A percentile compares a stretch with the other conserved stretches of the same genome.
Conservation (phyloP, 108 stramenopile species). For the Cyclotella choctawhatcheeana region DNA sequence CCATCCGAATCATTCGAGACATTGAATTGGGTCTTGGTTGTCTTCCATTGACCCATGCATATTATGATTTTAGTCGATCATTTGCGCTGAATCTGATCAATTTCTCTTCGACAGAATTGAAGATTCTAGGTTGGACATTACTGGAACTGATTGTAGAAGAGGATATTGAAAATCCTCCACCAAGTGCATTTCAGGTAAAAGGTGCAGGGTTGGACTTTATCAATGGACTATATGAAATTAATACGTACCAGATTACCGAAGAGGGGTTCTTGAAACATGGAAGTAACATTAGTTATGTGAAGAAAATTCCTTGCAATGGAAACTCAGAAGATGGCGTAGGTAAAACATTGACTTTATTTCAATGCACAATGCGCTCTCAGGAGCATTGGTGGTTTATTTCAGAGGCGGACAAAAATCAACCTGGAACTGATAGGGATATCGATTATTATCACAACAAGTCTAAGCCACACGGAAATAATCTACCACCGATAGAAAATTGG, state of each 20-base stretch:
- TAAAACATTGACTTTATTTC: conserved; percentile 89
- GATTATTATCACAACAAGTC: conserved; percentile 98
- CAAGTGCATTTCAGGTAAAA: conserved; percentile 64
- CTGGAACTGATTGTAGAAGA: conserved; percentile 74
- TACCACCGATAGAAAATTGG: conserved; percentile 85
- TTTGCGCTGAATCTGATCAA: conserved; percentile 73
- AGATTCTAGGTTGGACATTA: conserved; percentile 88
- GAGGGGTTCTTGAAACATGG: conserved; percentile 66
- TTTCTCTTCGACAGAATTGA: conserved; percentile 76
- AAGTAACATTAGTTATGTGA: conserved; percentile 63
- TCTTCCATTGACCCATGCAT: conserved; percentile 53
- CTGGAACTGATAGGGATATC: conserved; percentile 97
- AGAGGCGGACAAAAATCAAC: conserved; percentile 93
- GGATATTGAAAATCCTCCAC: conserved; percentile 64
- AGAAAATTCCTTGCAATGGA: conserved; percentile 22
- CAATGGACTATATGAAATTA: conserved; percentile 84
- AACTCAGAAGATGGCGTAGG: conserved; percentile 32
- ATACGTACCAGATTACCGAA: conserved; percentile 38
- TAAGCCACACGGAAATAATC: conserved; percentile 73
- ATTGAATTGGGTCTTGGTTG: conserved; percentile 48
- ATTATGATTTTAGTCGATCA: conserved; percentile 72
- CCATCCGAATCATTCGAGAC: conserved; percentile 39
- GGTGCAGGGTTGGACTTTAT: conserved; percentile 80
- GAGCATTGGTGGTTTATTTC: conserved; percentile 99
- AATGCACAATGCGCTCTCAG: conserved; percentile 94